Conservation (phyloP, 2,329 filamentous ascomycete genomes). For the Colletotrichum paranaense region DNA sequence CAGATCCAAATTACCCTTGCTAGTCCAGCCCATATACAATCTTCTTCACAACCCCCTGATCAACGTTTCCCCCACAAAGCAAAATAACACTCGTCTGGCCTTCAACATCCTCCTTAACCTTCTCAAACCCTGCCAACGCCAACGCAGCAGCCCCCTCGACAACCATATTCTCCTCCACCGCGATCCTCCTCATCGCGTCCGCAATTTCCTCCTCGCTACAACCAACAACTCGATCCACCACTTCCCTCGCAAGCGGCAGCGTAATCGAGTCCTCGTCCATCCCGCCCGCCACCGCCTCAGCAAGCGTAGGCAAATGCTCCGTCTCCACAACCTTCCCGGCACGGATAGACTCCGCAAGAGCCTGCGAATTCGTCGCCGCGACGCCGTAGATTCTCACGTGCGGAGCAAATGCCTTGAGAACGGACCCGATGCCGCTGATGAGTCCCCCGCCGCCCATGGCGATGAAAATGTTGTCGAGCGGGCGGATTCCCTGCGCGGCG, state of each 20-base stretch:
- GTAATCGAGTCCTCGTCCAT: slow-evolving; percentile 40
- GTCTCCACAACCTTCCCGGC: slow-evolving; percentile 39
- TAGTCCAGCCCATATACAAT: neutral
- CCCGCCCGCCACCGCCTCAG: slow-evolving; percentile 40
- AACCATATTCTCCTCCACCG: slow-evolving; percentile 40
- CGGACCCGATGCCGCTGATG: slow-evolving; percentile 40
- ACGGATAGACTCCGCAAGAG: slow-evolving; percentile 38
- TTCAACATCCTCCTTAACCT: slow-evolving; percentile 19
- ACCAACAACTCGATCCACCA: slow-evolving; percentile 39
- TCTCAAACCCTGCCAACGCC: slow-evolving; percentile 39
- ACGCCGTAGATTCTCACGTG: slow-evolving; percentile 37
- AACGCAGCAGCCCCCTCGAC: slow-evolving; percentile 40
- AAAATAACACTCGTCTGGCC: slow-evolving; percentile 38
- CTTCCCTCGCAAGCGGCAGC: slow-evolving; percentile 35
- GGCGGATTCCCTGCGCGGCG: neutral
- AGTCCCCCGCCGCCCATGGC: slow-evolving; percentile 41
- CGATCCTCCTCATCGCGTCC: slow-evolving; percentile 29
- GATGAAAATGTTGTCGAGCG: slow-evolving; percentile 39
- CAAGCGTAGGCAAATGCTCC: slow-evolving; percentile 38
- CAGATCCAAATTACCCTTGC: no score
- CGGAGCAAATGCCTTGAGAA: slow-evolving; percentile 40
- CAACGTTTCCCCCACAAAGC: slow-evolving; percentile 37
- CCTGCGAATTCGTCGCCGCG: slow-evolving; percentile 37
- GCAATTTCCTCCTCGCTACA: slow-evolving; percentile 38
- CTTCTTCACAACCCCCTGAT: slow-evolving; percentile 9